Evolutionary conservation across 176 grass and related monocot species (phyloP).

Genomic region (Triticum aestivum): DNA sequence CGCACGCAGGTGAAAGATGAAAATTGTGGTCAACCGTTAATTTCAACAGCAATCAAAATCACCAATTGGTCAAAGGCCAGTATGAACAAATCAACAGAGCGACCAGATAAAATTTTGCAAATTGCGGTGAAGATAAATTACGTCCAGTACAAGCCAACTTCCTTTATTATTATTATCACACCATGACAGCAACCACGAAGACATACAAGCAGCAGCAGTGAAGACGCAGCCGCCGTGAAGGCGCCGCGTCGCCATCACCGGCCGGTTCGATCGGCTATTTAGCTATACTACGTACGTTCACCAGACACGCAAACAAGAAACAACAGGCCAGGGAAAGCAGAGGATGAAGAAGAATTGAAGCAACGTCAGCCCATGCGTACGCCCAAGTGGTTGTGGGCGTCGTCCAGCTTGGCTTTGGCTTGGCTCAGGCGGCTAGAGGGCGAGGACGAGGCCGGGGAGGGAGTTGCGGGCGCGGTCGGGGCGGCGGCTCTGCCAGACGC

Average conservation of each 20-base stretch:
- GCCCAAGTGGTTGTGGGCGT: neutral
- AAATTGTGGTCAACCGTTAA: neutral
- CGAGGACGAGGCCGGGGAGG: slow-evolving; percentile 65
- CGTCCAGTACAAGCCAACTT: neutral
- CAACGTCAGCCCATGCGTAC: neutral
- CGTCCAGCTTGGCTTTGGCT: too few relatives aligned
- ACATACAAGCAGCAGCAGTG: neutral
- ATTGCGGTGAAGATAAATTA: neutral
- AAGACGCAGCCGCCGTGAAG: neutral
- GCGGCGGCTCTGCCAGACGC: slow-evolving; percentile 61
- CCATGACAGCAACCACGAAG: neutral
- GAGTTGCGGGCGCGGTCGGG: slow-evolving; percentile 43
- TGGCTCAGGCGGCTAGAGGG: slow-evolving; percentile 26
- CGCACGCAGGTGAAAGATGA: neutral
- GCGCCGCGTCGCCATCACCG: neutral
- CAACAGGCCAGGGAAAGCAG: neutral
- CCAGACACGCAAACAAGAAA: neutral
- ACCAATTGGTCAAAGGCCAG: neutral
- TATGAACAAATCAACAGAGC: neutral
- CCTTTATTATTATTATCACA: neutral
- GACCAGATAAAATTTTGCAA: neutral
- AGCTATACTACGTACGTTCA: too few relatives aligned
- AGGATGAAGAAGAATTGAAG: neutral
- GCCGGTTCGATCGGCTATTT: neutral
- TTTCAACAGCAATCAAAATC: neutral